A percentile compares a stretch with the other conserved stretches of the same genome.
Conservation (phyloP, 768 basidiomycete species). For the Collybia sordida region DNA sequence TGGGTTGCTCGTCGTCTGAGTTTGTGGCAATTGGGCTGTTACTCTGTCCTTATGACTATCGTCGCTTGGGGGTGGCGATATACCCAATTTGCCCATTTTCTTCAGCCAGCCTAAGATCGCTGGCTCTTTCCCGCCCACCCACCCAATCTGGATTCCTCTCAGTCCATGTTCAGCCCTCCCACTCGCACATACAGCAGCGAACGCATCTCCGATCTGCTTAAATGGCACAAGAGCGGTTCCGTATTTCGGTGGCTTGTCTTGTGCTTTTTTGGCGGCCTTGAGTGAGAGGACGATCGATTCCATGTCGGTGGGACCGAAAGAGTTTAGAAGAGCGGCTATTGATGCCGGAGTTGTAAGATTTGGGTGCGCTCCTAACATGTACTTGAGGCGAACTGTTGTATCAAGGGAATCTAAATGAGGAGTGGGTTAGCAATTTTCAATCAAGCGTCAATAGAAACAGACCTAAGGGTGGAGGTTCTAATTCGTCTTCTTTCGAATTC, state of each 20-base stretch:
- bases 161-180: slow-evolving; percentile 50
- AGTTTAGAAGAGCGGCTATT: slow-evolving; percentile 50
- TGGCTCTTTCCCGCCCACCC: slow-evolving; percentile 78
- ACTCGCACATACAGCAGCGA: slow-evolving; percentile 69
- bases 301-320: slow-evolving; percentile 64
- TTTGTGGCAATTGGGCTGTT: slow-evolving; percentile 24
- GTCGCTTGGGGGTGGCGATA: slow-evolving; percentile 11
- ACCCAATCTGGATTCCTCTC: slow-evolving; percentile 64
- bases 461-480: slow-evolving; percentile 63
- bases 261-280: slow-evolving; percentile 56
- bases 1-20: slow-evolving; percentile 23
- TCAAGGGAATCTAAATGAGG: slow-evolving; percentile 53
- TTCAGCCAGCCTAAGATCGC: slow-evolving; percentile 71
- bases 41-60: background rate
- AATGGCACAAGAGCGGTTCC: slow-evolving; percentile 78
- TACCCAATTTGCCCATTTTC: slow-evolving; percentile 64
- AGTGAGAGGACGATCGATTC: slow-evolving; percentile 67
- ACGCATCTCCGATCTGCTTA: slow-evolving; percentile 72
- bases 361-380: slow-evolving; percentile 56
- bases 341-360: slow-evolving; percentile 49
- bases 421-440: slow-evolving; percentile 4
- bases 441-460: slow-evolving; percentile 12
- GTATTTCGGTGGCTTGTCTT: slow-evolving; percentile 58
- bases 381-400: slow-evolving; percentile 77
- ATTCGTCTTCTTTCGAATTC: slow-evolving; percentile 34